These are phyloP conservation scores for Termitomyces eurrhizus DNA, from an alignment of 768 basidiomycete genomes.

Conservation along the genomic window DNA sequence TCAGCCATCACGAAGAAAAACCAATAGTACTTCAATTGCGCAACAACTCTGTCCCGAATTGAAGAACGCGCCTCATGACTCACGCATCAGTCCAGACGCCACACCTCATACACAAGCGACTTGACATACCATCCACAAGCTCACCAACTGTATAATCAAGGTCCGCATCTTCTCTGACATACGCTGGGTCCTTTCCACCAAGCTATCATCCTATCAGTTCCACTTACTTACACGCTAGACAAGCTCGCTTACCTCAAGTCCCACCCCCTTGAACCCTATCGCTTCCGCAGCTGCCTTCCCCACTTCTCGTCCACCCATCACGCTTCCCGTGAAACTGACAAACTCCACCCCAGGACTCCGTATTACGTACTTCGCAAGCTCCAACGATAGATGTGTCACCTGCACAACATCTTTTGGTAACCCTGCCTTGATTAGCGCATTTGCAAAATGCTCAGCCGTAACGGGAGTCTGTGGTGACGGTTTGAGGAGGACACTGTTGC, in stretches of 20 bases:
- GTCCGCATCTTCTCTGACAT: constrained; percentile 86
- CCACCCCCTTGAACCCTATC: constrained; percentile 80
- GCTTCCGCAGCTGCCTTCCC: constrained; percentile 65
- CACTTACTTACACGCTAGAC: neutral
- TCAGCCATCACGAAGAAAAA: neutral
- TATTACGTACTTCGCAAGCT: constrained; percentile 56
- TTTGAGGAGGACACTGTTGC: constrained; percentile 89
- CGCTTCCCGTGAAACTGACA: constrained; percentile 88
- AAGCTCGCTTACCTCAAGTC: constrained; percentile 60
- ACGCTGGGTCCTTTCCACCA: constrained; percentile 97
- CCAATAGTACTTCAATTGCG: constrained; percentile 65
- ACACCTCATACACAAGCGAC: neutral
- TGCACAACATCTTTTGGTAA: constrained; percentile 73
- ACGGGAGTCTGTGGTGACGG: constrained; percentile 96
- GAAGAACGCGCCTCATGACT: constrained; percentile 74
- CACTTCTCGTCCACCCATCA: constrained; percentile 71
- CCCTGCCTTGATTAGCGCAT: constrained; percentile 69
- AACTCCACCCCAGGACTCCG: constrained; percentile 70
- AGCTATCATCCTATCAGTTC: constrained; percentile 42
- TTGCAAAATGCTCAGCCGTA: constrained; percentile 74
- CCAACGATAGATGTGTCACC: constrained; percentile 69
- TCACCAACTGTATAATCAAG: constrained; percentile 78
- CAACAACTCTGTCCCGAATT: constrained; percentile 99
- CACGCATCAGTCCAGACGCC: neutral
- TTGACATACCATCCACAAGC: constrained; percentile 77